Conservation (phyloP, 2,329 filamentous ascomycete genomes). For the Leptographium procerum region DNA sequence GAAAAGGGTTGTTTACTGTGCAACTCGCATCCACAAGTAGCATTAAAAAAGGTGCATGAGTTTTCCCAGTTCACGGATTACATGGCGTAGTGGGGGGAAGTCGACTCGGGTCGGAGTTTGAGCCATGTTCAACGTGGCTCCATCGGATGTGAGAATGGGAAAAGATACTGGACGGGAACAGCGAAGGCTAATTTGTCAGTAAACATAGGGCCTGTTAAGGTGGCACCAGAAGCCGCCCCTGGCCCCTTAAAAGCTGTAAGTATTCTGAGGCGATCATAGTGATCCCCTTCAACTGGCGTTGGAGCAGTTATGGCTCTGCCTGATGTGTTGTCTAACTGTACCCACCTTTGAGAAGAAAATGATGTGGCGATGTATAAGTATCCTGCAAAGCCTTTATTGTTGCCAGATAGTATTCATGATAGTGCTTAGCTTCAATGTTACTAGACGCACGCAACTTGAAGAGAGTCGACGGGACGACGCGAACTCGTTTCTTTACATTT, state of each 20-base stretch:
- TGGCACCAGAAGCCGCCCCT: conserved; percentile 7
- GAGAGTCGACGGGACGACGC: not conserved
- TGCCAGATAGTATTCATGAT: not conserved
- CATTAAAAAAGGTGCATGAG: not conserved
- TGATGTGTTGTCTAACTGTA: conserved; percentile 9
- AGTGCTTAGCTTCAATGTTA: not conserved
- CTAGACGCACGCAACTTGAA: not conserved
- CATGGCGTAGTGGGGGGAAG: conserved; percentile 5
- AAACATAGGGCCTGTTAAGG: conserved; percentile 12
- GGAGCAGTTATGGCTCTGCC: conserved; percentile 1
- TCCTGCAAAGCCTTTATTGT: not conserved
- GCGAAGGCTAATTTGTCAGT: conserved; percentile 18
- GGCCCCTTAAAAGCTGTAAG: not conserved
- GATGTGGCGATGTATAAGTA: conserved; percentile 7
- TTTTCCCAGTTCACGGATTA: conserved; percentile 1
- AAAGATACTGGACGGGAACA: conserved; percentile 11
- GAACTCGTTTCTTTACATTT: not conserved
- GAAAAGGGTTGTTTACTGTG: not conserved
- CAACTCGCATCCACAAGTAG: not conserved
- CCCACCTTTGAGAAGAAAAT: conserved; percentile 1
- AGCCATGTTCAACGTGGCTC: conserved; percentile 25
- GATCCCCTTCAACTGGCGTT: not conserved
- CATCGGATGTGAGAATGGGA: conserved; percentile 13
- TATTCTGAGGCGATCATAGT: conserved; percentile 3
- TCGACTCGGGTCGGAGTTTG: conserved; percentile 17